Base-by-base conservation (phyloP, 2,329 filamentous ascomycete species). In the Coniochaeta hoffmannii region DNA sequence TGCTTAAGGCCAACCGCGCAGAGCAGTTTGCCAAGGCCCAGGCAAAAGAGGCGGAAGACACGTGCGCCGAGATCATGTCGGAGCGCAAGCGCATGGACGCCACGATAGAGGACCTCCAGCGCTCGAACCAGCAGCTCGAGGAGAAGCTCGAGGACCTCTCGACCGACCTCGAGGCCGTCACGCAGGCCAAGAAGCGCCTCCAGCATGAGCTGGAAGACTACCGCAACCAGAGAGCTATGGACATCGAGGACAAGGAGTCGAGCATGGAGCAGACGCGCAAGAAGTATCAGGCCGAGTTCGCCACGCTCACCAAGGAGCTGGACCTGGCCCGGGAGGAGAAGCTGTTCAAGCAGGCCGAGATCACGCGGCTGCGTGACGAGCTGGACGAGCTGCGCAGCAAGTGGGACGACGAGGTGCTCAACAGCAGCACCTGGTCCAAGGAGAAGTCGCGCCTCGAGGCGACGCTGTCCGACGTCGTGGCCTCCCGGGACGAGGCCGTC, bases 121-220 rank as follows among this genome's bases (percentile, higher is more conserved):
- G 89, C 36, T 88, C 94, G 68, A 90, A 90, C 57, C 92, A 97
- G 69, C 86, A 89, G 44, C 86, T 93, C 50, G 93, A 97, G 65
- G 93, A 96, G 74, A 88, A 87, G 65, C 79, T 97, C 52, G 93
- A 97, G 67, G 93, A 99, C 67, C 76, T 96, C 46, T 89, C 90
- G 24, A 93, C 93, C 0, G 93, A 99, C 67, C 81, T 97, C 9
- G 88, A 95, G 58, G 86, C 86, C 19, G 90, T 89, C 2, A 77
- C 90, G 17, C 92, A 97, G 73, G 85, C 90, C 19, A 96, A 96
- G 80, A 96, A 92, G 73, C 85, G 93, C 57, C 85, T 97, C 24
- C 93, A 99, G 70, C 92, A 97, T 67, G 93, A 99, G 74, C 86
- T 99, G 2, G 93, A 97, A 71, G 93, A 99, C 71, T 99, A 97